Percentiles rank a stretch among this genome's conserved stretches.
These are phyloP conservation scores for Cutaneotrichosporon sp. DNA, from an alignment of 1,284 basidiomycete genomes.

Conservation along the genomic window DNA sequence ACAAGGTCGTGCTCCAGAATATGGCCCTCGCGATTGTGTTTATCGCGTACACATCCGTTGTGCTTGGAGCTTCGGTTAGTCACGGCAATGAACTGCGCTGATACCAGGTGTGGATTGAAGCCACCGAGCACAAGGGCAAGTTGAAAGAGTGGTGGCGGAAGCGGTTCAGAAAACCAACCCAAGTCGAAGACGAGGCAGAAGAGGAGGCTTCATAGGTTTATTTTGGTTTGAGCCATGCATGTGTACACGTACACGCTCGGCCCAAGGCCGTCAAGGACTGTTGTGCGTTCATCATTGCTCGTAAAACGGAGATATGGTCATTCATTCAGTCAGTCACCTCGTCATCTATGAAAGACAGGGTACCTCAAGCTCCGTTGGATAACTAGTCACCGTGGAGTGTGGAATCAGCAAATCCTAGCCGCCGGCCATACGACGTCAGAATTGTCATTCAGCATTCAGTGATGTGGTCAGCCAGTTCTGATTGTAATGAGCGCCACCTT, in stretches of 20 bases:
- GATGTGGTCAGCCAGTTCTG: no score
- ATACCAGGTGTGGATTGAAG: not conserved
- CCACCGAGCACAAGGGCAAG: not conserved
- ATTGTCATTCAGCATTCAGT: no score
- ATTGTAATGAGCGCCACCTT: no score
- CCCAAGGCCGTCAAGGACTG: no score
- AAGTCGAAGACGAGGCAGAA: not conserved
- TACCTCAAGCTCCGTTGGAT: no score
- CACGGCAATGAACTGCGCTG: not conserved
- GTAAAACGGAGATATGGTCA: not conserved
- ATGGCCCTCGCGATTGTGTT: not conserved
- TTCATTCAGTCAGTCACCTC: no score
- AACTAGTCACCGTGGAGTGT: no score
- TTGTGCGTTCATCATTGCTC: no score
- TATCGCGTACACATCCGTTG: not conserved
- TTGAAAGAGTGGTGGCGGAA: not conserved
- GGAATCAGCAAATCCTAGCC: no score
- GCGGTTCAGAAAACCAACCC: not conserved
- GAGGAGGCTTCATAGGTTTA: not conserved
- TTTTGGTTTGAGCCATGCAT: not conserved
- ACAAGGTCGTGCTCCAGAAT: not conserved
- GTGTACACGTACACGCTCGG: no score
- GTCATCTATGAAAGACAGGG: not conserved
- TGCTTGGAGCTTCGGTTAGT: not conserved
- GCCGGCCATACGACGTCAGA: no score